Base-by-base conservation (phyloP, 2,329 filamentous ascomycete genomes). In the Calonectria pteridis region DNA sequence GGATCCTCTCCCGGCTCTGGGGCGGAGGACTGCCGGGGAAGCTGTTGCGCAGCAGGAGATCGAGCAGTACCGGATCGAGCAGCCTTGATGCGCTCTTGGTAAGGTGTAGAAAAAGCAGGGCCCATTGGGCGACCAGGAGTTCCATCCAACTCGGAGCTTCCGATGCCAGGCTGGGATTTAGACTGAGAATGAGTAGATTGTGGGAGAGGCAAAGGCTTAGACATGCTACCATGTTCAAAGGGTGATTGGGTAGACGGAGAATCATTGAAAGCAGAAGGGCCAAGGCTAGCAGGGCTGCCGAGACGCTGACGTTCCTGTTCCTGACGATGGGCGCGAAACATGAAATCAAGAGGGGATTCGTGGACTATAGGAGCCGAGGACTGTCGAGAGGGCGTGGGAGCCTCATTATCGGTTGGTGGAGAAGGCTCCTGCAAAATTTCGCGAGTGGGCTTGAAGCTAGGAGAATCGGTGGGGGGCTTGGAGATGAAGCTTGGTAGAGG, bases 401-500 rank as follows among this genome's bases (percentile, higher is more conserved):
- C 88, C 80, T 89, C 85, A 77, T 87, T 84, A 81, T 90, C 88
- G 35, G 86, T 90, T 16, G 90, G 89, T 69, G 88, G 89, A 33
- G 88, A 90, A 28, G 85, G 88, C 74, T 87, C 85, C 77, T 84
- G 82, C 70, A 82, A 74, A 62, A 77, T 71, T 23, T 77, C 77
- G 84, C 75, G 89, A 87, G 71, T 85, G 43, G 76, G 59, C 78
- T 73, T 77, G 50, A 77, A 62, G 59, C 76, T 74, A 7, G 89
- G 91, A 4, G 92, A 93, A 71, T 94, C 93, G 4, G 93, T 92
- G 16, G 94, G 89, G 0, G 94, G 92, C 80, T 94, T 96, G 33
- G 94, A 93, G 40, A 88, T 91, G 83, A 98, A 98, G 81, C 94
- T 97, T 14, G 97, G 97, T 72, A 98, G 94, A 0, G 97, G 97